Base-by-base conservation (phyloP, 257 asterid genomes). In the Lycium barbarum region DNA sequence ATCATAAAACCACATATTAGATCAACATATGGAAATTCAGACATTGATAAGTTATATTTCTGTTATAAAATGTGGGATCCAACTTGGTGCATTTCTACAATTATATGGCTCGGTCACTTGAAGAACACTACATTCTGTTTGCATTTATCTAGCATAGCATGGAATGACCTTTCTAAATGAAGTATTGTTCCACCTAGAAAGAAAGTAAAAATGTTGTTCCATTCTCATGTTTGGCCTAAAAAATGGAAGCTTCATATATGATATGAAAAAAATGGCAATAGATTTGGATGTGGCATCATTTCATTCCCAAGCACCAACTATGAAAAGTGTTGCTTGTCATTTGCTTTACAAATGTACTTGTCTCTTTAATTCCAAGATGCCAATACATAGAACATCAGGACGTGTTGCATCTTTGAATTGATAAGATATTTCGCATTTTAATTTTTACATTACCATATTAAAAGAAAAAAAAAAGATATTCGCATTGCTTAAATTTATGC, bases 341-440 rank as follows among this genome's bases (percentile, higher is more conserved):
- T 76, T 76, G 47, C 63, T 51, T 43, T 33, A 76, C 63, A 12
- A 76, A 8, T 53, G 14, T 26, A 76, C 20, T 74, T 13, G 81
- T 22, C 82, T 49, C 20, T 51, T 2, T 53, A 53, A 13, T 51
- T 89, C 83, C 91, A 92, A 83, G 20, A 22, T 33, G 22, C 15
- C 26, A 51, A 76, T 15, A 43, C 38, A 53, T 51, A 76, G 43
- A 14, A 89, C 91, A 71, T 80, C 73, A 22, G 40, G 5, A 49
- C 20, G 10, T 26, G 49, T 26, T 76, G 82, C 81, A 74, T 83
- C 62, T 51, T 73, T 47, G 2, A 17, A 1, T 47, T 80, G 18
- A 26, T 17, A 35, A 45, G 68, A 15, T 35, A 18, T 57, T 57
- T 22, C 51, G 9, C 65, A 68, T 43, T 10, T 43, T n/a, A n/a